Evolutionary conservation across 2,329 filamentous ascomycete species (phyloP).

Genomic region (Aspergillus eucalypticola): DNA sequence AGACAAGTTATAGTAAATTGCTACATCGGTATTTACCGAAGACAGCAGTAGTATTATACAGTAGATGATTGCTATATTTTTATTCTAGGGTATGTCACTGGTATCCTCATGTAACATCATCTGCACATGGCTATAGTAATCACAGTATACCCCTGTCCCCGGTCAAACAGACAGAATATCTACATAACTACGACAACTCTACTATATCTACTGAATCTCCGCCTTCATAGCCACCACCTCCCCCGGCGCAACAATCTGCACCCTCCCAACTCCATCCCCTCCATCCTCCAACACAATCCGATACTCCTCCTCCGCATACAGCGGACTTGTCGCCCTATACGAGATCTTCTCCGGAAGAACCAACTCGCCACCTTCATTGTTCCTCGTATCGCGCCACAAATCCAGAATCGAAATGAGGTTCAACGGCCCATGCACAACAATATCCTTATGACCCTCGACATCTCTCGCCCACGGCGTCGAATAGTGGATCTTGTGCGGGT

Average conservation of each 20-base stretch:
- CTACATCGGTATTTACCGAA: too few species aligned
- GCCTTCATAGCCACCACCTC: slow-evolving; percentile 42
- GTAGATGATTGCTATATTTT: too few species aligned
- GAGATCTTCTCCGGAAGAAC: slow-evolving; percentile 45
- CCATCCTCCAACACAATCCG: slow-evolving; percentile 44
- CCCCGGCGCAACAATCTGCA: slow-evolving; percentile 37
- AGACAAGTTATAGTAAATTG: too few species aligned
- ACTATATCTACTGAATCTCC: slow-evolving; percentile 26
- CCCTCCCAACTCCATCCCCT: slow-evolving; percentile 29
- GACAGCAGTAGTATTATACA: too few species aligned
- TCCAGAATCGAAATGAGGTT: slow-evolving; percentile 47
- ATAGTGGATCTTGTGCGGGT: slow-evolving; percentile 49
- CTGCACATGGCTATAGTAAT: background rate
- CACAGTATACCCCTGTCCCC: background rate
- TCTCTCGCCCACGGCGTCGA: slow-evolving; percentile 45
- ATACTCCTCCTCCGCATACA: slow-evolving; percentile 54
- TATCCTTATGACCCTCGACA: slow-evolving; percentile 45
- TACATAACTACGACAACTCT: background rate
- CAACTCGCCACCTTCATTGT: slow-evolving; percentile 18
- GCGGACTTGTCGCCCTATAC: slow-evolving; percentile 52
- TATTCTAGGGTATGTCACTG: too few species aligned
- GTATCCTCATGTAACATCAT: too few species aligned
- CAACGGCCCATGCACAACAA: slow-evolving; percentile 48
- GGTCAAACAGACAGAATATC: too few species aligned
- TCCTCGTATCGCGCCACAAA: slow-evolving; percentile 45